Conservation (phyloP, 306 rosid genomes). For the Cicer cuneatum region DNA sequence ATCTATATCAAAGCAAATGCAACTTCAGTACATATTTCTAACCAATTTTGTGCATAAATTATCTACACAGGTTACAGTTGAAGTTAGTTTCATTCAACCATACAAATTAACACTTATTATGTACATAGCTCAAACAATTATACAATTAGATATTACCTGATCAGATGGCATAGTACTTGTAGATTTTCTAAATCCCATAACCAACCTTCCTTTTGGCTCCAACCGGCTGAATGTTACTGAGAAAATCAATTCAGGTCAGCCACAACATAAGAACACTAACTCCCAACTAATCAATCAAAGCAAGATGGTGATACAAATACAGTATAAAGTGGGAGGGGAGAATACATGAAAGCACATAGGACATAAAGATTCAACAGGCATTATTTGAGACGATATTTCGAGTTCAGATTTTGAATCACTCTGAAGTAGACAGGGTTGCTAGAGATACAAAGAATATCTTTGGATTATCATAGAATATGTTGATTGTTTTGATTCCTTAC, state of each 20-base stretch:
- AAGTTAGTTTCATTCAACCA: slow-evolving; percentile 32
- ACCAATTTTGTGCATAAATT: slow-evolving; percentile 25
- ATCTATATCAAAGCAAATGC: slow-evolving; percentile 14
- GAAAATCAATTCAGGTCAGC: slow-evolving; percentile 50
- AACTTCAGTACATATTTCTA: slow-evolving; percentile 7
- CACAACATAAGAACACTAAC: slow-evolving; percentile 45
- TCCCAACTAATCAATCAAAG: slow-evolving; percentile 28
- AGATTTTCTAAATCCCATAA: slow-evolving; percentile 98
- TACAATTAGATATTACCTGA: slow-evolving; percentile 63
- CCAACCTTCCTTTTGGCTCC: slow-evolving; percentile 98
- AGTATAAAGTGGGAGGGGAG: slow-evolving; percentile 2
- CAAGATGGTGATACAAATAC: slow-evolving; percentile 18
- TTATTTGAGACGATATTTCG: slow-evolving; percentile 36
- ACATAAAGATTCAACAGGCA: slow-evolving; percentile 33
- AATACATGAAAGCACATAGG: slow-evolving; percentile 4
- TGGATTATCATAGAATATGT: neutral
- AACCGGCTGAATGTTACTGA: slow-evolving; percentile 96
- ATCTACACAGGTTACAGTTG: slow-evolving; percentile 33
- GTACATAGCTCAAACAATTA: slow-evolving; percentile 30
- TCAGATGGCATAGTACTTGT: slow-evolving; percentile 70
- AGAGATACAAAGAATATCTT: slow-evolving; percentile 19
- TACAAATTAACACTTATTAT: slow-evolving; percentile 25
- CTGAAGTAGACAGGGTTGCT: slow-evolving; percentile 12
- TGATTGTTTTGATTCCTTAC: neutral
- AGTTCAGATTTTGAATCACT: slow-evolving; percentile 38